Evolutionary conservation across 345 rosid species (phyloP).

Genomic region (Atalantia buxifolia): DNA sequence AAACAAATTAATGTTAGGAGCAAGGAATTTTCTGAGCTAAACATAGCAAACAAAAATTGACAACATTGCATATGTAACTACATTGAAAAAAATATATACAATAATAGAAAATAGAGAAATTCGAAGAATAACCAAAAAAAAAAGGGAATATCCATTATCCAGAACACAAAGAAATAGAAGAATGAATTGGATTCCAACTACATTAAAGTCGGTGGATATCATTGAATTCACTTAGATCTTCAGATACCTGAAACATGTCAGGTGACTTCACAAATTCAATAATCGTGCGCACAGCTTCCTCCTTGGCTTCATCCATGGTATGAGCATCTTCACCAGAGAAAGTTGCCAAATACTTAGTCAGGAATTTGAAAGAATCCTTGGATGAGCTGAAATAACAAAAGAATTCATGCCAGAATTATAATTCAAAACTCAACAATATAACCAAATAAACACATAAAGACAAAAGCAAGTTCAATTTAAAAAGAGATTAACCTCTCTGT

Average conservation of each 20-base stretch:
- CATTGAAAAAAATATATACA: neutral
- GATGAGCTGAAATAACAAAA: slow-evolving; percentile 48
- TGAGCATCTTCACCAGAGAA: slow-evolving; percentile 70
- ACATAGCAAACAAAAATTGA: neutral
- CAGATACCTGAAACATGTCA: slow-evolving; percentile 75
- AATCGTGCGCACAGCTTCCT: slow-evolving; percentile 74
- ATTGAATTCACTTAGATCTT: neutral
- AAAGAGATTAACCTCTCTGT: neutral
- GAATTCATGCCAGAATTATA: neutral
- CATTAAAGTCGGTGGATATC: neutral
- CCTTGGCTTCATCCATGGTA: slow-evolving; percentile 73
- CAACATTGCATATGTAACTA: neutral
- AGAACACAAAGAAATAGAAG: neutral
- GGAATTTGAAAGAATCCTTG: slow-evolving; percentile 68
- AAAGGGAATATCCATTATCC: neutral
- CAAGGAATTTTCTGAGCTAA: neutral
- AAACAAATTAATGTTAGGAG: neutral
- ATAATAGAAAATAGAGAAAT: neutral
- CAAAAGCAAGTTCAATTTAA: neutral
- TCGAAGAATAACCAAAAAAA: neutral
- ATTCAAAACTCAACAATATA: neutral
- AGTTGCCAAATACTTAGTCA: slow-evolving; percentile 82
- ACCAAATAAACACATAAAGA: neutral
- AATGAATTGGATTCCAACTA: neutral
- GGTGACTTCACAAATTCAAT: slow-evolving; percentile 89